Conservation (phyloP, 106 monocot genomes). For the Dioscorea zingiberensis region DNA sequence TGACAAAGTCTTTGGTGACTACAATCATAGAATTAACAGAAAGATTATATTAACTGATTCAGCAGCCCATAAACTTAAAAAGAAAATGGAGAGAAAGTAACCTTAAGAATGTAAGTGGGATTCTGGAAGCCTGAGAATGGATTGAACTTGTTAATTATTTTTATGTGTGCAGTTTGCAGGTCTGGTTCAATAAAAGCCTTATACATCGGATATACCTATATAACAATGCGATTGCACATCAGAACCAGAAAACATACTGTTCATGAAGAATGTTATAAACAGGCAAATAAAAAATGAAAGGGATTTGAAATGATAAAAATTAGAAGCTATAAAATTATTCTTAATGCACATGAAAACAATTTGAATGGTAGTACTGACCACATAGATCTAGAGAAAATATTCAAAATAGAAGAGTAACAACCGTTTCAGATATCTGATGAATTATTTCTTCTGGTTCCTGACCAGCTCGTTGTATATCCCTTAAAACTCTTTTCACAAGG, state of each 20-base stretch:
- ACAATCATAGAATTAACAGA: constrained; percentile 8
- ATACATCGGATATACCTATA: constrained; percentile 99
- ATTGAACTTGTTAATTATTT: constrained; percentile 96
- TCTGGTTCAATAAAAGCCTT: constrained; percentile 99
- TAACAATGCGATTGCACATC: background rate
- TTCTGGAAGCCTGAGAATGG: constrained; percentile 96
- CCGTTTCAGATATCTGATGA: constrained; percentile 97
- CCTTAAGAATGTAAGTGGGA: constrained; percentile 99
- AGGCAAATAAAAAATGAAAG: background rate
- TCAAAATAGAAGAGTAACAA: constrained; percentile 18
- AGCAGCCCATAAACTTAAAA: background rate
- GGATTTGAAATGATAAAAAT: background rate
- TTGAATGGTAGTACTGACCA: background rate
- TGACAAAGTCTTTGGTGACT: constrained; percentile 63
- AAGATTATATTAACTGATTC: constrained; percentile 5
- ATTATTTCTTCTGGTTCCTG: constrained; percentile 99
- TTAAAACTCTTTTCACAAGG: constrained; percentile 94
- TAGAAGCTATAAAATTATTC: too few species aligned
- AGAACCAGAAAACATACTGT: background rate
- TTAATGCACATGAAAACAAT: too few species aligned
- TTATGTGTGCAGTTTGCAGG: constrained; percentile 91
- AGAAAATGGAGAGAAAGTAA: constrained; percentile 15
- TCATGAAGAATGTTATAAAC: background rate
- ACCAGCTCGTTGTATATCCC: constrained; percentile 94
- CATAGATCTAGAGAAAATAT: background rate